Conservation (phyloP, 768 basidiomycete species). For the Termitomyces titanicus region DNA sequence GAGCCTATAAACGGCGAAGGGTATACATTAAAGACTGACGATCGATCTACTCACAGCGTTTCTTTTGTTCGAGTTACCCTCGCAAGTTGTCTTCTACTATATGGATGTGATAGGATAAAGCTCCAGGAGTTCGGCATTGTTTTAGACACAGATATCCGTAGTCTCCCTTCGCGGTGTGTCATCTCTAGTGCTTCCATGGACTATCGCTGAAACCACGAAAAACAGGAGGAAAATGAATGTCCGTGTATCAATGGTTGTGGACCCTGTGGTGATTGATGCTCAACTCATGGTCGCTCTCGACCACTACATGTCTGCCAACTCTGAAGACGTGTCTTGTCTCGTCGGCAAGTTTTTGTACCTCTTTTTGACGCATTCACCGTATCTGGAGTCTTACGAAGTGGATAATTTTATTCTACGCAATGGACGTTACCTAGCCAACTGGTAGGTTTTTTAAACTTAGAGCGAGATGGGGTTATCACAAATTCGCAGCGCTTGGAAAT, state of each 20-base stretch:
- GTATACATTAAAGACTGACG: neutral
- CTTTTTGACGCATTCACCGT: conserved; percentile 56
- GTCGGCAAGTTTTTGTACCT: conserved; percentile 60
- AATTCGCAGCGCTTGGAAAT: conserved; percentile 55
- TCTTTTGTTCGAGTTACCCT: conserved; percentile 61
- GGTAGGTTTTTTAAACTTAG: conserved; percentile 35
- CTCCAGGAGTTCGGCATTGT: conserved; percentile 47
- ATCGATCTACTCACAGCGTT: conserved; percentile 17
- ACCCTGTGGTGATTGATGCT: conserved; percentile 60
- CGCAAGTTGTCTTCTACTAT: conserved; percentile 57
- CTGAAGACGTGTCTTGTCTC: conserved; percentile 48
- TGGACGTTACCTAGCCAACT: conserved; percentile 49
- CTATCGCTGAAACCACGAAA: neutral
- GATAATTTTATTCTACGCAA: conserved; percentile 73
- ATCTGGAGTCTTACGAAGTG: conserved; percentile 62
- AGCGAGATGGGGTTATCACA: neutral
- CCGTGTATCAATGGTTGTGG: conserved; percentile 39
- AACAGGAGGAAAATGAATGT: conserved; percentile 45
- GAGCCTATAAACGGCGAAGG: neutral
- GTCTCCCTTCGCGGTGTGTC: conserved; percentile 56
- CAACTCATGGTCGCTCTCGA: conserved; percentile 53
- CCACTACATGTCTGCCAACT: conserved; percentile 43
- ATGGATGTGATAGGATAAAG: conserved; percentile 57
- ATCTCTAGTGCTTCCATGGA: neutral
- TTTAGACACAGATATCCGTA: conserved; percentile 39